Evolutionary conservation across 2,329 filamentous ascomycete species (phyloP).

Genomic region (Akanthomyces dipterigenus): DNA sequence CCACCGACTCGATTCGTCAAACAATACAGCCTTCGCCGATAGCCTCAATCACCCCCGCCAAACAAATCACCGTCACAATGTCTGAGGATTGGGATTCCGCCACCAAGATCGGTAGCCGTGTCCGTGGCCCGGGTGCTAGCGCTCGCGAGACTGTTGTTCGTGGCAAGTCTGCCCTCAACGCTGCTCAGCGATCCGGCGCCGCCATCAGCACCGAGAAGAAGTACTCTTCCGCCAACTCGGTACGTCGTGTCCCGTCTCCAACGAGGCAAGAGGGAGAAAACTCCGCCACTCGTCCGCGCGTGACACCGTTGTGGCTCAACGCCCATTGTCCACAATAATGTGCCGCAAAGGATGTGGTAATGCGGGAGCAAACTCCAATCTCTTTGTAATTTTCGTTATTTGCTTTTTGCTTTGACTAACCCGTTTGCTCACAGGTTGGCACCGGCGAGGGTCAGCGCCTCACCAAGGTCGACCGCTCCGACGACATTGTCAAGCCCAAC

Average conservation of each 20-base stretch:
- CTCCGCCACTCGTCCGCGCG: not conserved
- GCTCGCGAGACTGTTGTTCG: constrained; percentile 83
- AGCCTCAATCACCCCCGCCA: constrained; percentile 11
- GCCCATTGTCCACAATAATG: not conserved
- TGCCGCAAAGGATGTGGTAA: not conserved
- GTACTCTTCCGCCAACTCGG: constrained; percentile 65
- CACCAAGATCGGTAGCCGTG: constrained; percentile 91
- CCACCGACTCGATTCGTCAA: not conserved
- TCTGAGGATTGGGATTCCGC: constrained; percentile 72
- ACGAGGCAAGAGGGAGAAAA: not conserved
- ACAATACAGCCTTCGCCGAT: not conserved
- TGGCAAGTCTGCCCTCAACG: constrained; percentile 78
- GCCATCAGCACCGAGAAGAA: constrained; percentile 92
- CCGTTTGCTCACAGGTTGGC: constrained; percentile 18
- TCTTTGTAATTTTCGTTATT: not conserved
- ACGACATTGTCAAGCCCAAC: constrained; percentile 97
- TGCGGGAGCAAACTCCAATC: not conserved
- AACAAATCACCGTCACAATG: constrained; percentile 49
- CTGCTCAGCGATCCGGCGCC: constrained; percentile 73
- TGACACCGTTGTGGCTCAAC: not conserved
- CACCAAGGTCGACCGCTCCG: constrained; percentile 94
- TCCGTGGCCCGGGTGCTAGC: constrained; percentile 56
- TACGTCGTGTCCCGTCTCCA: constrained; percentile 40
- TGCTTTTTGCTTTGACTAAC: not conserved
- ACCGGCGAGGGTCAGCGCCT: constrained; percentile 78